phyloP scores from a whole-genome alignment of 805 yeast species.

The Hermanozyma aechmeae region DNA sequence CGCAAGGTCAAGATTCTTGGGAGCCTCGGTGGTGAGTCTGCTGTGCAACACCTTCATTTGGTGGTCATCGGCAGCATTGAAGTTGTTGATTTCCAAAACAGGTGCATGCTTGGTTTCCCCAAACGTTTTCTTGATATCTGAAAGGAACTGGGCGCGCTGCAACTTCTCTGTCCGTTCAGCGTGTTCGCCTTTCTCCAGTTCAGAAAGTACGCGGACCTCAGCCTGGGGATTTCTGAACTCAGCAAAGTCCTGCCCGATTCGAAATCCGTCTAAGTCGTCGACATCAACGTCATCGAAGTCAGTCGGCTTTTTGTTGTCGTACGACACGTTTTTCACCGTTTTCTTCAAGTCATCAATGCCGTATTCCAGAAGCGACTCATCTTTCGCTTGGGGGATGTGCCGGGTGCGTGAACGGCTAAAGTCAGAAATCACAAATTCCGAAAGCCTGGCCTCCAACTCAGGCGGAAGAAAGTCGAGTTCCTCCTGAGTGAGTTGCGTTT shows the following conservation, averaged over 20 bases:
- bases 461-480: slow-evolving; percentile 7
- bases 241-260: slow-evolving; percentile 20
- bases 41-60: slow-evolving; percentile 17
- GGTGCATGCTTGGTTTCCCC: slow-evolving; percentile 8
- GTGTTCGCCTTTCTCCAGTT: slow-evolving; percentile 19
- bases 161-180: slow-evolving; percentile 13
- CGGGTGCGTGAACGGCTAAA: not conserved
- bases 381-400: not conserved
- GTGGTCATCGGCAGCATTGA: slow-evolving; percentile 12
- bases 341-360: slow-evolving; percentile 24
- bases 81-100: slow-evolving; percentile 31
- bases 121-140: slow-evolving; percentile 20
- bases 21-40: slow-evolving; percentile 7
- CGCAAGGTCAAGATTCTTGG: slow-evolving; percentile 3
- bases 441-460: slow-evolving; percentile 10
- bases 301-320: slow-evolving; percentile 10
- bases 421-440: slow-evolving; percentile 9
- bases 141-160: slow-evolving; percentile 18
- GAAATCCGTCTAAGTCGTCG: slow-evolving; percentile 25
- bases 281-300: slow-evolving; percentile 16
- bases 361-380: slow-evolving; percentile 15
- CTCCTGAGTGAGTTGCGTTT: slow-evolving; percentile 1
- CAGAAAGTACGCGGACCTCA: slow-evolving; percentile 12
- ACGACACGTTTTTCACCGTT: slow-evolving; percentile 20
- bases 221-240: slow-evolving; percentile 1